A percentile compares a stretch with the other conserved stretches of the same genome.
Conservation (phyloP, 805 yeast species). For the Gaillardinia entomophila region DNA sequence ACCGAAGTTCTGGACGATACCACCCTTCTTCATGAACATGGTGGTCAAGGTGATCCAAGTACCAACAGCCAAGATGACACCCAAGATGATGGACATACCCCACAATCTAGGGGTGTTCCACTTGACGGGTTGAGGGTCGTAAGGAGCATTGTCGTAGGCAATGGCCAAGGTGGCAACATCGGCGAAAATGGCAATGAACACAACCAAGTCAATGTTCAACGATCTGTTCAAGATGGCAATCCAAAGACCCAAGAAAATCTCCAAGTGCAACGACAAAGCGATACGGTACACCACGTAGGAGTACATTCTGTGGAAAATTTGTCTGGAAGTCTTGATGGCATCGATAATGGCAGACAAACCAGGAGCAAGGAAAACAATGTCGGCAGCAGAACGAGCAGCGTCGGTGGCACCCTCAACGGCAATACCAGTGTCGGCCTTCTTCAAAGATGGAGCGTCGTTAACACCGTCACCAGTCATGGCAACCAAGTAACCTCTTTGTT, state of each 20-base stretch:
- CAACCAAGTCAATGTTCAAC: slow-evolving; percentile 84
- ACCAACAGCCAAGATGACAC: slow-evolving; percentile 81
- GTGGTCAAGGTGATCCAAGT: slow-evolving; percentile 94
- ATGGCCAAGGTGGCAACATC: slow-evolving; percentile 96
- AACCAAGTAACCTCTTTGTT: slow-evolving; percentile 93
- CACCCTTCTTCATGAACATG: slow-evolving; percentile 85
- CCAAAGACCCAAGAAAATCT: slow-evolving; percentile 93
- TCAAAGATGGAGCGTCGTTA: slow-evolving; percentile 95
- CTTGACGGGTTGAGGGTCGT: slow-evolving; percentile 86
- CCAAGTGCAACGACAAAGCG: slow-evolving; percentile 92
- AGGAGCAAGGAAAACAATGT: slow-evolving; percentile 65
- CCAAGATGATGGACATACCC: slow-evolving; percentile 92
- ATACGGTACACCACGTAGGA: slow-evolving; percentile 97
- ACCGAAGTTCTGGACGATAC: slow-evolving; percentile 96
- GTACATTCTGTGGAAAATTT: slow-evolving; percentile 88
- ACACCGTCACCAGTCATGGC: slow-evolving; percentile 99
- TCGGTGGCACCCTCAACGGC: slow-evolving; percentile 98
- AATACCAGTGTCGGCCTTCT: slow-evolving; percentile 86
- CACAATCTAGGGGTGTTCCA: slow-evolving; percentile 96
- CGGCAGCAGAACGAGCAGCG: slow-evolving; percentile 96
- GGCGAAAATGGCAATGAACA: slow-evolving; percentile 94
- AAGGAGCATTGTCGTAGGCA: slow-evolving; percentile 97
- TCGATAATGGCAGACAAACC: slow-evolving; percentile 29
- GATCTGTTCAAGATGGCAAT: slow-evolving; percentile 88
- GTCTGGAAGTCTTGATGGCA: slow-evolving; percentile 52